Evolutionary conservation across 202 grass and related monocot species (phyloP).

Genomic region (Tripidium arundinaceum): DNA sequence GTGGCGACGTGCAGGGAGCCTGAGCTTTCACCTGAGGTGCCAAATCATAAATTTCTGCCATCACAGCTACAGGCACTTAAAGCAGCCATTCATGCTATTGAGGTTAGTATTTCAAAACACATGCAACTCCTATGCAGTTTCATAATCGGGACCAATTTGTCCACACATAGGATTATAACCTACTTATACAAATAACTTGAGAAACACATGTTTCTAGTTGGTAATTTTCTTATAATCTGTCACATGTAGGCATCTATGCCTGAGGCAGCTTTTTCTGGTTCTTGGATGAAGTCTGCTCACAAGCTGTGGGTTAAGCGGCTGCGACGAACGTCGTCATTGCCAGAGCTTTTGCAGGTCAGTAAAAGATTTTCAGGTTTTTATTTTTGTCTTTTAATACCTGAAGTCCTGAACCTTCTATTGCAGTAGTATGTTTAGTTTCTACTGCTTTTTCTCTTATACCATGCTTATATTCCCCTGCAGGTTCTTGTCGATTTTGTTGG

Average conservation of each 20-base stretch:
- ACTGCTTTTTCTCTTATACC: conserved; percentile 25
- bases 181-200: background rate
- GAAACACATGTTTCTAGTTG: conserved; percentile 5
- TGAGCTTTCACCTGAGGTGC: conserved; percentile 41
- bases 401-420: background rate
- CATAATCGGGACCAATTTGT: background rate
- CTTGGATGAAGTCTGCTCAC: conserved; percentile 88
- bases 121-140: conserved; percentile 6
- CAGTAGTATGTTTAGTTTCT: conserved; percentile 19
- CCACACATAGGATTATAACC: background rate
- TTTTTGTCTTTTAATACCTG: conserved; percentile 21
- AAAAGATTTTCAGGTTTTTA: background rate
- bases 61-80: conserved; percentile 92
- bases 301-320: conserved; percentile 92
- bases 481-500: conserved; percentile 97
- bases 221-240: conserved; percentile 12
- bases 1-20: conserved; percentile 68
- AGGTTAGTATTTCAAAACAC: conserved; percentile 52
- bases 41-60: conserved; percentile 77
- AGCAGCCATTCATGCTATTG: conserved; percentile 88
- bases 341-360: conserved; percentile 87
- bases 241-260: conserved; percentile 68
- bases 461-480: conserved; percentile 40
- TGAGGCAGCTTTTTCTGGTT: conserved; percentile 59
- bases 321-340: conserved; percentile 72